These are phyloP conservation scores for Leucosporidium creatinivorum DNA, from an alignment of 768 basidiomycete species.

Conservation along the genomic window DNA sequence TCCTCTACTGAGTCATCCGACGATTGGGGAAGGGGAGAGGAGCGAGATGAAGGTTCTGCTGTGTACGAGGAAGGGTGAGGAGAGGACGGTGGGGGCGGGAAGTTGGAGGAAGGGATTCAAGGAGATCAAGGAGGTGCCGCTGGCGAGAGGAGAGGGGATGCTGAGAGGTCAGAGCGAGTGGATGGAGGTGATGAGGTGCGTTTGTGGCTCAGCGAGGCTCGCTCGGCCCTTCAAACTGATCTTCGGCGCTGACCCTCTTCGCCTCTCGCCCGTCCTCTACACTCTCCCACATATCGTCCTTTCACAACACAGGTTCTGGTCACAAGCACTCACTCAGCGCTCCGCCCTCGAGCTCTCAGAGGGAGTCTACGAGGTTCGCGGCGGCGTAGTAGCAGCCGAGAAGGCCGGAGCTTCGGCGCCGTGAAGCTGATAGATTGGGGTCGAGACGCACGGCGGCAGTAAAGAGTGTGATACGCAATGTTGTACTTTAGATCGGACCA, in stretches of 20 bases:
- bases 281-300: no score
- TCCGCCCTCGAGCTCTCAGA: conserved; percentile 59
- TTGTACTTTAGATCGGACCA: no score
- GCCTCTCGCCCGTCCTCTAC: background rate
- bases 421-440: no score
- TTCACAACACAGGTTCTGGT: conserved; percentile 56
- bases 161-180: conserved; percentile 67
- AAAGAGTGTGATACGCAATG: no score
- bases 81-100: conserved; percentile 48
- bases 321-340: conserved; percentile 55
- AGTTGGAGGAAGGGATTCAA: conserved; percentile 56
- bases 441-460: no score
- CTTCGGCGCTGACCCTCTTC: background rate
- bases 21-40: conserved; percentile 41
- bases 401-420: background rate
- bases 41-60: conserved; percentile 60
- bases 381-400: conserved; percentile 10
- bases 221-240: background rate
- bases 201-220: background rate
- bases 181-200: conserved; percentile 64
- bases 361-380: conserved; percentile 42
- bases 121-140: conserved; percentile 48
- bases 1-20: conserved; percentile 70
- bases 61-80: conserved; percentile 52
- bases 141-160: conserved; percentile 53